A percentile compares a stretch with the other conserved stretches of the same genome.
These are phyloP conservation scores for Sporothrix brunneoviolacea DNA, from an alignment of 2,329 filamentous ascomycete species.

Conservation along the genomic window DNA sequence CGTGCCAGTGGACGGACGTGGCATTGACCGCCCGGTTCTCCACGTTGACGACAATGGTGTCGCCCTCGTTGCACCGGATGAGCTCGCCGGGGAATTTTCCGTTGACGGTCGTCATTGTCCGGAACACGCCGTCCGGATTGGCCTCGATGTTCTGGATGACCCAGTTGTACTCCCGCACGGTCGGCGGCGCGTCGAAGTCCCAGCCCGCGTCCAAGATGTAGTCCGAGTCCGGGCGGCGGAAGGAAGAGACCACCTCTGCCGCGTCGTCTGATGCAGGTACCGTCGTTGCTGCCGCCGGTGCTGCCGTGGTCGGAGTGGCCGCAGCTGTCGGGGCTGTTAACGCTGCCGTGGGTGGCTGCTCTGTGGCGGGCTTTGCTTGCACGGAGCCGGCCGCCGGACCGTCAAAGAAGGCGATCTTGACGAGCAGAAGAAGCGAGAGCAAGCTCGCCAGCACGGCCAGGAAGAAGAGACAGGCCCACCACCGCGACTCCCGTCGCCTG, in stretches of 20 bases:
- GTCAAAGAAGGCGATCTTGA: conserved; percentile 17
- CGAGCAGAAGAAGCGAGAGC: conserved; percentile 14
- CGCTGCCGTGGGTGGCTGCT: not conserved
- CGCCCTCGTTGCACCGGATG: conserved; percentile 67
- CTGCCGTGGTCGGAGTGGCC: not conserved
- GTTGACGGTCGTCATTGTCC: conserved; percentile 63
- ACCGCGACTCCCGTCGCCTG: not conserved
- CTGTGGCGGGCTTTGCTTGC: not conserved
- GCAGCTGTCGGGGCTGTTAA: too few relatives aligned
- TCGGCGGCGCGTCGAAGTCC: conserved; percentile 44
- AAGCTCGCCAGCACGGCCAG: conserved; percentile 2
- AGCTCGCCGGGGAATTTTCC: conserved; percentile 67
- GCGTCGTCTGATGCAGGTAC: not conserved
- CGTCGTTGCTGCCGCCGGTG: conserved; percentile 38
- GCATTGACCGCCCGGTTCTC: conserved; percentile 58
- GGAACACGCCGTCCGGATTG: conserved; percentile 62
- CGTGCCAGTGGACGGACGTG: conserved; percentile 61
- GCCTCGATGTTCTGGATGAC: conserved; percentile 51
- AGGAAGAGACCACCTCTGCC: conserved; percentile 39
- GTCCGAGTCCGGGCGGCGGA: conserved; percentile 31
- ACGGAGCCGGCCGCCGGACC: not conserved
- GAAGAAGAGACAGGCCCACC: conserved; percentile 5
- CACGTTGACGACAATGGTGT: conserved; percentile 61
- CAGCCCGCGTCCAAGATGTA: conserved; percentile 53
- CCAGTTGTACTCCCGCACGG: conserved; percentile 54